Conservation (phyloP, 2,329 filamentous ascomycete species). For the Penicillium aurantiogriseum region DNA sequence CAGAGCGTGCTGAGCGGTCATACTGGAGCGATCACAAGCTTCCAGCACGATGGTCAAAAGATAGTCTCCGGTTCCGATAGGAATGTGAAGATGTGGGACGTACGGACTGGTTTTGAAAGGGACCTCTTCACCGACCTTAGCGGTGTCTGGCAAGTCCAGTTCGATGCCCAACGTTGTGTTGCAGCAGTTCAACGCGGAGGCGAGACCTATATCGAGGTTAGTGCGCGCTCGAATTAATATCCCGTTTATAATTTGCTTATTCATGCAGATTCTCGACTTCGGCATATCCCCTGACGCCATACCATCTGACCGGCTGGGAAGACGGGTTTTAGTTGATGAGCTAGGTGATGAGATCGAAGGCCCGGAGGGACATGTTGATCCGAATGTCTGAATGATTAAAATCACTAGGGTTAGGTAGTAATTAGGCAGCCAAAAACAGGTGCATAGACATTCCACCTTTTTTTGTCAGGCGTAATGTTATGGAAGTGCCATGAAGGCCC, state of each 20-base stretch:
- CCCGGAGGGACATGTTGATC: background rate
- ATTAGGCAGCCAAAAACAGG: background rate
- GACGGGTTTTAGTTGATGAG: conserved; percentile 59
- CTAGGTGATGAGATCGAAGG: background rate
- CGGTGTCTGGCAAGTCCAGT: conserved; percentile 99
- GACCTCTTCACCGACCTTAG: conserved; percentile 89
- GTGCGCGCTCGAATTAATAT: conserved; percentile 28
- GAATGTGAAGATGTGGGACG: conserved; percentile 98
- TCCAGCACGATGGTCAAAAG: conserved; percentile 94
- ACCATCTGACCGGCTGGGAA: conserved; percentile 71
- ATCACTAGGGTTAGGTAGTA: background rate
- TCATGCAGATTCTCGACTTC: conserved; percentile 83
- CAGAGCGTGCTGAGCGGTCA: conserved; percentile 87
- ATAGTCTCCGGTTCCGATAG: conserved; percentile 94
- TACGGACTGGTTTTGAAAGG: conserved; percentile 83
- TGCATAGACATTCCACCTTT: too few relatives aligned
- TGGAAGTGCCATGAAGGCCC: background rate
- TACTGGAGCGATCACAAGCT: conserved; percentile 96
- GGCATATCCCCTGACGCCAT: conserved; percentile 87
- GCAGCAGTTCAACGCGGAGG: conserved; percentile 91
- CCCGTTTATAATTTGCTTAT: conserved; percentile 13
- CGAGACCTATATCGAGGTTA: conserved; percentile 92
- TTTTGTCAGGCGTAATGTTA: background rate
- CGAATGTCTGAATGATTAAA: background rate
- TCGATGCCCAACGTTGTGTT: conserved; percentile 90